Base-by-base conservation (phyloP, 2,329 filamentous ascomycete species). In the Fusarium piperis region DNA sequence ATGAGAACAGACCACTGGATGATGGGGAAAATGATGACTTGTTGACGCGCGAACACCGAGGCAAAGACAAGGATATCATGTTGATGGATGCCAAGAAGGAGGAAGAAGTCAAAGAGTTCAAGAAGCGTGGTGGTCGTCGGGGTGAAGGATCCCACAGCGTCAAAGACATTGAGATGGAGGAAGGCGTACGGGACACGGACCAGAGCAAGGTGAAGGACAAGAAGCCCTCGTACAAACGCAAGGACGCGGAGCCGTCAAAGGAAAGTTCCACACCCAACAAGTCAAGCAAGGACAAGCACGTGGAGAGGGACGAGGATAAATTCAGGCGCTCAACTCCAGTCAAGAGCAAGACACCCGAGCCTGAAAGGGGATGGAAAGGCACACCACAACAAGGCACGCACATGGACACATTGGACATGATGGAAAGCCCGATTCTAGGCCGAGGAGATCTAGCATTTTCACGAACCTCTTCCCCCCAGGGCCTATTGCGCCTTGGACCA, bases 381-480 rank as follows among this genome's bases (percentile, higher is more conserved):
- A 73, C 64, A n/a, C 32, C 70, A 46, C 71, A 62, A 20, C 76
- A 75, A 63, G 76, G 67, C 33, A 71, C 64, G 23, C 62, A 52
- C 6, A 65, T 77, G 55, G 74, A 80, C 12, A 74, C 77, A 20
- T 73, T 76, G 15, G 73, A 81, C 16, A 64, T 77, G 32, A 66
- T 71, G 6, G 83, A 85, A 70, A 85, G 82, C 65, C 83, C 83
- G 10, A 63, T 84, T 20, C 74, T 82, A 20, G 82, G 81, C 26
- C 77, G 75, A 28, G 78, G 70, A 38, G 75, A 79, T 48, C 52
- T 67, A 20, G 68, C 66, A 11, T 16, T 68, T 6, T 41, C 64
- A 51, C 73, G 68, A 46, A 32, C 63, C 26, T 65, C 67, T 11
- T 66, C 67, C 9, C 74, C 76, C 2, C 63, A 73, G 33, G 77